phyloP scores from a whole-genome alignment of 768 basidiomycete species.

The Lentinula boryana region DNA sequence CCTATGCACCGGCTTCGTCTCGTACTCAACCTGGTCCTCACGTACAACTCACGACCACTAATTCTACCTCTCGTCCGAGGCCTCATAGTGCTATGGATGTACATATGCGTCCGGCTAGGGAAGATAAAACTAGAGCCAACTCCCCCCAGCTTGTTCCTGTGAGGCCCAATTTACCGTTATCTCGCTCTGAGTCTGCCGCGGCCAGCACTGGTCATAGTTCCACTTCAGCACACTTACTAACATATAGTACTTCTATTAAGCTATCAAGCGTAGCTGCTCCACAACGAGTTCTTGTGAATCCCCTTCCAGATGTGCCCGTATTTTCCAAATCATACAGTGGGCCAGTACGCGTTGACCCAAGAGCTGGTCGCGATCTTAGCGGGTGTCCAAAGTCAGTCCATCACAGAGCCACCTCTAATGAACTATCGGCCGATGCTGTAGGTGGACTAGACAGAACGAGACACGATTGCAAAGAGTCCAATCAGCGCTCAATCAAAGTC shows the following conservation, averaged over 20 bases:
- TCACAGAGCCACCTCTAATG: no score
- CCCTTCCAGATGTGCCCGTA: not conserved
- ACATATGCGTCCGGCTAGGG: not conserved
- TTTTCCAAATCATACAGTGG: not conserved
- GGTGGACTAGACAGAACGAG: not conserved
- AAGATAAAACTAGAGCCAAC: not conserved
- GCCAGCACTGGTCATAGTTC: not conserved
- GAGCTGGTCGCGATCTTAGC: not conserved
- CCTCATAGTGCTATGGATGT: not conserved
- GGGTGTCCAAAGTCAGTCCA: no score
- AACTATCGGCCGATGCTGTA: not conserved
- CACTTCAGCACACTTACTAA: not conserved
- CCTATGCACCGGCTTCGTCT: not conserved
- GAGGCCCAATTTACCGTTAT: not conserved
- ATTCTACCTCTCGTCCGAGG: not conserved
- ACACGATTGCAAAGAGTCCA: not conserved
- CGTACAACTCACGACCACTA: not conserved
- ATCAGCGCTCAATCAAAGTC: not conserved
- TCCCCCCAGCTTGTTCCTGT: not conserved
- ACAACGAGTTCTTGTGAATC: not conserved
- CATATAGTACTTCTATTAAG: not conserved
- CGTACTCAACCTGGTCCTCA: not conserved
- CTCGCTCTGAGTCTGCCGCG: conserved; percentile 3
- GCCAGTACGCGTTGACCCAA: not conserved
- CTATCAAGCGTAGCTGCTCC: not conserved